A percentile compares a stretch with the other conserved stretches of the same genome.
Conservation (phyloP, 768 basidiomycete species). For the Mycena latifolia region DNA sequence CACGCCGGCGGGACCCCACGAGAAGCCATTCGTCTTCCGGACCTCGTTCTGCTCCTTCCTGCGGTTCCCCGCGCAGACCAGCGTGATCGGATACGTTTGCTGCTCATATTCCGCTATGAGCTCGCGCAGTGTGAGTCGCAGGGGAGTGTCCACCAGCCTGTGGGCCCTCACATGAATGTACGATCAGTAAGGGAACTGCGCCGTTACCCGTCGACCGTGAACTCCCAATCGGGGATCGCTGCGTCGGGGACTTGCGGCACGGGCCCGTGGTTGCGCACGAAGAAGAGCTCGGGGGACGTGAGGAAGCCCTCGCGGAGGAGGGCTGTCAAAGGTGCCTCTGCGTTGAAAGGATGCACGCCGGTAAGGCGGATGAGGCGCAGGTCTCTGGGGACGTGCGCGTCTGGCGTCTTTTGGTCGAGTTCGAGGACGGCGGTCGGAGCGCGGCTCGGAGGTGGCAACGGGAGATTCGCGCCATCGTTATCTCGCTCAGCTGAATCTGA, state of each 20-base stretch:
- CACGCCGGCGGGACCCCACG: conserved; percentile 65
- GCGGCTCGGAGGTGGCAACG: conserved; percentile 4
- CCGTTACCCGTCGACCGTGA: conserved; percentile 56
- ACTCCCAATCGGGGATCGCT: conserved; percentile 55
- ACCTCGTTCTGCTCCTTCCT: conserved; percentile 77
- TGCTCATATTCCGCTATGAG: conserved; percentile 59
- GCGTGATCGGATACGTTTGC: conserved; percentile 70
- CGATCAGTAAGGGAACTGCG: conserved; percentile 4
- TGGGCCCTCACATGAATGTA: conserved; percentile 15
- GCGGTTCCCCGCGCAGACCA: conserved; percentile 75
- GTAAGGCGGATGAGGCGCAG: conserved; percentile 61
- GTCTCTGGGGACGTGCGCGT: conserved; percentile 43
- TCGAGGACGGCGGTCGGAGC: conserved; percentile 11
- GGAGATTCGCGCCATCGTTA: not conserved
- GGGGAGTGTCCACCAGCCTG: conserved; percentile 50
- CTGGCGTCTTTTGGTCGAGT: conserved; percentile 24
- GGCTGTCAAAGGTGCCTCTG: conserved; percentile 59
- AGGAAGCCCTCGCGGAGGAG: conserved; percentile 66
- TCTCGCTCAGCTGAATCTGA: not conserved
- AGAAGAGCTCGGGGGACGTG: conserved; percentile 66
- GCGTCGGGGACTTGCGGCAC: conserved; percentile 61
- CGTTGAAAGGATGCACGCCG: conserved; percentile 74
- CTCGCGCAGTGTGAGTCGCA: conserved; percentile 57
- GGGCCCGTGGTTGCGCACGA: conserved; percentile 74
- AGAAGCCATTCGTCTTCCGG: conserved; percentile 66